Conservation (phyloP, 2,329 filamentous ascomycete species). For the Colletotrichum tropicale region DNA sequence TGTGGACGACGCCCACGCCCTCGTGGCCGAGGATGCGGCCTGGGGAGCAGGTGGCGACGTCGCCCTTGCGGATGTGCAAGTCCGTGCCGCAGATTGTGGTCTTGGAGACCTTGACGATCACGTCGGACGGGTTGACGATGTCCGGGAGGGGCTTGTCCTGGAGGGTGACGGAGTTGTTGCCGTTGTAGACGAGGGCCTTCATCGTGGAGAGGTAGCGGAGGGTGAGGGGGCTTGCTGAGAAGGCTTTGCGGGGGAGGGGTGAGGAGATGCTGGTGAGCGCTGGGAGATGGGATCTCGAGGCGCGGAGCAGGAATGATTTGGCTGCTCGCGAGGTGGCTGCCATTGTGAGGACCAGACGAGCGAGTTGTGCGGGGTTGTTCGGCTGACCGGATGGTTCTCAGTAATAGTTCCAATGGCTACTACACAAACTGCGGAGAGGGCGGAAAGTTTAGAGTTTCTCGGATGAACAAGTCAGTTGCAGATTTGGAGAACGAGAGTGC, state of each 20-base stretch:
- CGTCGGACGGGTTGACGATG: slow-evolving; percentile 30
- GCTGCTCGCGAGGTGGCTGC: neutral
- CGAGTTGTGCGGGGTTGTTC: neutral
- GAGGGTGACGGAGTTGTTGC: slow-evolving; percentile 35
- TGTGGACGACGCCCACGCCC: slow-evolving; percentile 40
- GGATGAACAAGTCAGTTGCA: neutral
- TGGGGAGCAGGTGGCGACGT: slow-evolving; percentile 12
- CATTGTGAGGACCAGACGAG: neutral
- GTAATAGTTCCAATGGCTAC: neutral
- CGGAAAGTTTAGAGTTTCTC: rapidly evolving
- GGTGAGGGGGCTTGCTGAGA: neutral
- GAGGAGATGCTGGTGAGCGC: neutral
- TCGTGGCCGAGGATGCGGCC: slow-evolving; percentile 40
- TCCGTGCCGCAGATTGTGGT: slow-evolving; percentile 40
- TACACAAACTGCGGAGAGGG: neutral
- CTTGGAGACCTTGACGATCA: slow-evolving; percentile 36
- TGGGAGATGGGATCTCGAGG: neutral
- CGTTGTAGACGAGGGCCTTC: slow-evolving; percentile 52
- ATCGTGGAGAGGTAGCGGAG: slow-evolving; percentile 30
- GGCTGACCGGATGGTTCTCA: neutral
- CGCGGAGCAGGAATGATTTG: neutral
- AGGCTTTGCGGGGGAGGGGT: neutral
- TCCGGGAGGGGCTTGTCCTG: slow-evolving; percentile 34
- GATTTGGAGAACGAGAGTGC: neutral
- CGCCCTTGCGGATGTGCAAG: slow-evolving; percentile 37